A percentile compares a stretch with the other conserved stretches of the same genome.
Conservation (phyloP, 2,329 filamentous ascomycete genomes). For the Colletotrichum euphorbiae region DNA sequence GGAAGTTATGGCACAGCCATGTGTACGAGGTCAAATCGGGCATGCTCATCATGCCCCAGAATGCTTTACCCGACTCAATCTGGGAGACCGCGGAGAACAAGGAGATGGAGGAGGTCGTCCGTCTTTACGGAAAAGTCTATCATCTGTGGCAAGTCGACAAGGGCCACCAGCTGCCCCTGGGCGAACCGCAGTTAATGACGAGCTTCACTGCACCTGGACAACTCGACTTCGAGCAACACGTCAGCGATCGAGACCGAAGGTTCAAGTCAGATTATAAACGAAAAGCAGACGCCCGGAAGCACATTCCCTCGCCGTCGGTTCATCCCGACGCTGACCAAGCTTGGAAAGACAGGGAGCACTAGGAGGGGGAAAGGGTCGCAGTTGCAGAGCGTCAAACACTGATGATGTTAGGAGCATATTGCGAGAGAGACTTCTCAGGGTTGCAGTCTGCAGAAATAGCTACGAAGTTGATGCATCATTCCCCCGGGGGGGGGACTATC, state of each 20-base stretch:
- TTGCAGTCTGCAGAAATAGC: background rate
- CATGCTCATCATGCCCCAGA: constrained; percentile 82
- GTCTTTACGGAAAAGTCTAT: constrained; percentile 85
- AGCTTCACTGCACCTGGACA: constrained; percentile 63
- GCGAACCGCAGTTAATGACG: constrained; percentile 66
- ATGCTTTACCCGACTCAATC: constrained; percentile 64
- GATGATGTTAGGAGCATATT: background rate
- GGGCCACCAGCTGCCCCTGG: constrained; percentile 69
- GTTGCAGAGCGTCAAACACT: constrained; percentile 20
- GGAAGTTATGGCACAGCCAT: constrained; percentile 83
- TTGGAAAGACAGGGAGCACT: constrained; percentile 31
- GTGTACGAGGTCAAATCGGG: constrained; percentile 81
- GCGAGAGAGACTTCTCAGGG: constrained; percentile 1
- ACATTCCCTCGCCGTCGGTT: constrained; percentile 55
- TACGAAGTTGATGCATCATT: constrained; percentile 15
- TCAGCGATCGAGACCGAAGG: constrained; percentile 58
- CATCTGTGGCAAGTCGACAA: constrained; percentile 89
- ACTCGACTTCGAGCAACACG: constrained; percentile 57
- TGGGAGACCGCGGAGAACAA: constrained; percentile 84
- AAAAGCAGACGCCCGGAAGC: constrained; percentile 58
- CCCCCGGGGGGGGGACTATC: constrained; percentile 1
- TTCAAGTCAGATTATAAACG: constrained; percentile 58
- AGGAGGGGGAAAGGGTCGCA: constrained; percentile 1
- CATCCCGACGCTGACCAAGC: constrained; percentile 49
- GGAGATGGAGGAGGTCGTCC: constrained; percentile 82